Conservation (phyloP, 805 yeast species). For the Pichia californica region DNA sequence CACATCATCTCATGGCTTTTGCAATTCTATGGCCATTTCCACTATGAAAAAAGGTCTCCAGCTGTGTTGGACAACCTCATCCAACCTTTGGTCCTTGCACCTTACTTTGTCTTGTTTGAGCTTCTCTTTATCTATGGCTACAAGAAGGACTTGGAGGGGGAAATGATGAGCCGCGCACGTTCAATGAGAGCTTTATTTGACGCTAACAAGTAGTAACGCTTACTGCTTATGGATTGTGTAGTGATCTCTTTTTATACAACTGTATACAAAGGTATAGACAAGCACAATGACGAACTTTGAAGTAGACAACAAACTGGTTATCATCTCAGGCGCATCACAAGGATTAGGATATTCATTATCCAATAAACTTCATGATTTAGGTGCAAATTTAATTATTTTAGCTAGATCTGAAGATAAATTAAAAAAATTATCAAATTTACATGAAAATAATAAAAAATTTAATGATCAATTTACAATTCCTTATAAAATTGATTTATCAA, state of each 20-base stretch:
- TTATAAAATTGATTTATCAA: constrained; percentile 59
- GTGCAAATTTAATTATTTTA: constrained; percentile 65
- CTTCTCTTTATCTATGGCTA: constrained; percentile 62
- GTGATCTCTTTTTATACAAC: too few relatives aligned
- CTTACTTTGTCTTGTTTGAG: constrained; percentile 82
- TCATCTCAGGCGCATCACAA: constrained; percentile 92
- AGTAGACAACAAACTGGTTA: constrained; percentile 47
- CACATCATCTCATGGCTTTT: constrained; percentile 65
- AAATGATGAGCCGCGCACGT: constrained; percentile 44
- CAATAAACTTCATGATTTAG: constrained; percentile 32
- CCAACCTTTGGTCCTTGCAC: constrained; percentile 87
- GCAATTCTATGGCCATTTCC: constrained; percentile 85
- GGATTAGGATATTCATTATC: constrained; percentile 87
- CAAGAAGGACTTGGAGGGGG: constrained; percentile 42
- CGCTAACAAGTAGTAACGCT: too few relatives aligned
- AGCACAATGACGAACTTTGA: too few relatives aligned
- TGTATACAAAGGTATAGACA: too few relatives aligned
- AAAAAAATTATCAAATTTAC: constrained; percentile 32
- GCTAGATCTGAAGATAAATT: constrained; percentile 70
- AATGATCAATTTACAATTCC: constrained; percentile 31
- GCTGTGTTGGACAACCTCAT: constrained; percentile 76
- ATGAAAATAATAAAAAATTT: constrained; percentile 16
- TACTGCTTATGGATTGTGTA: too few relatives aligned
- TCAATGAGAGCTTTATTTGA: constrained; percentile 17
- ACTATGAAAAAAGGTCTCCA: constrained; percentile 76